Conservation (phyloP, 345 rosid genomes). For the Gossypium turneri region DNA sequence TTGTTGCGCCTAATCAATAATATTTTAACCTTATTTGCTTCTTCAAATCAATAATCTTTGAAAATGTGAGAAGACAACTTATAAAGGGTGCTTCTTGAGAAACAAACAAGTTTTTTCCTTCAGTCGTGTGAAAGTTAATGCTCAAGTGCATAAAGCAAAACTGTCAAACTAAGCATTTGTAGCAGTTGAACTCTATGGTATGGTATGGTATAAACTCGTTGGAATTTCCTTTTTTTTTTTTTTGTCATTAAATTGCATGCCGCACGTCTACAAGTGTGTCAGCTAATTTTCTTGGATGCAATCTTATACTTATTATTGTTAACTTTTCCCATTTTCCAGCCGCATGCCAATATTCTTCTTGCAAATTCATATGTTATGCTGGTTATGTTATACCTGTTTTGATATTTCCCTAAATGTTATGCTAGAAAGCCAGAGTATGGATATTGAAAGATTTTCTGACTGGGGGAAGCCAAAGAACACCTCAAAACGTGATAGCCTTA, state of each 20-base stretch:
- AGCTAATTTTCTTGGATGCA: neutral
- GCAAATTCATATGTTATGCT: neutral
- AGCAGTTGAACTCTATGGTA: neutral
- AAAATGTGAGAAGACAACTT: neutral
- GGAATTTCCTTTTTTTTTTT: too few species aligned
- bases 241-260: neutral
- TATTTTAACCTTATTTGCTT: neutral
- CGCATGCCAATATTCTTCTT: neutral
- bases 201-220: neutral
- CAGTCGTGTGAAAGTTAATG: neutral
- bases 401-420: slow-evolving; percentile 6
- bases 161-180: neutral
- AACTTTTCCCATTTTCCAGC: neutral
- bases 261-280: neutral
- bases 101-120: neutral
- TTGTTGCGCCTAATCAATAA: neutral
- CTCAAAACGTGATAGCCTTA: slow-evolving; percentile 32
- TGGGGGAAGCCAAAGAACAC: slow-evolving; percentile 33
- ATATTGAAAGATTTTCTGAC: slow-evolving; percentile 53
- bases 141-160: neutral
- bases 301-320: neutral
- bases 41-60: neutral
- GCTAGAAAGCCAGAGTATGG: slow-evolving; percentile 32
- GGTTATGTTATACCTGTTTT: neutral
- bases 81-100: neutral